Evolutionary conservation across 2,329 filamentous ascomycete species (phyloP), one percentile per base, ranked within the genome.

Genomic region (Thelonectria blattea): DNA sequence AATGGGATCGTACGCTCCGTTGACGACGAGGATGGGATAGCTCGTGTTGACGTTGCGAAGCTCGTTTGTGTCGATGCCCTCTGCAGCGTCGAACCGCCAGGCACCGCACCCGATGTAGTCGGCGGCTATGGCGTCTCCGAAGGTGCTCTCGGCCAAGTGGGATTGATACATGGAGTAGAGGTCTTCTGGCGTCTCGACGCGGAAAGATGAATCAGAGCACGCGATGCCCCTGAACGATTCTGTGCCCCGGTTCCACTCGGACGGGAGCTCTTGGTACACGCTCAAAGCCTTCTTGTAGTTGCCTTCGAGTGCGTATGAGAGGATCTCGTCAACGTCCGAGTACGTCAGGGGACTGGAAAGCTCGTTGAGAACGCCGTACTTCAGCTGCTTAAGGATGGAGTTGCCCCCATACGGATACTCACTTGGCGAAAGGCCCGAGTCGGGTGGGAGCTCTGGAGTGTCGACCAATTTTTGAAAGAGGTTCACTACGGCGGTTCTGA

Each of bases 1-100:
- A 3, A 67, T 39, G 1, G 67, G 67, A n/a, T 69, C 67, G 6
- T 64, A 68, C 7, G 53, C 56, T 9, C 66, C 64, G 20, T 69
- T 69, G 3, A 68, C 45, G 2, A 69, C 34, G 0, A 69, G 56
- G 3, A 68, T 37, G 0, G 67, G 65, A 15, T 60, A 65, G 14
- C 56, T 69, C 0, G 65, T 69, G 1, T 68, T 67, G 22, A 69
- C 55, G 14, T 61, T 65, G 5, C 62, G 60, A 1, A 68, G 55
- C 0, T 57, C 46, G n/a, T 64, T 59, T 0, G 57, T 61, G 20
- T 69, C 48, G 7, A 65, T 47, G 0, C 27, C 32, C 14, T 69
- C 67, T 2, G 52, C 63, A 15, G 67, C 61, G 1, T 59, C 51
- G 5, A 69, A 61, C 15, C 48, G 63, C 67, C 67, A 69, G 5